Evolutionary conservation across 2,329 filamentous ascomycete genomes (phyloP).

Genomic region (Chaetomium sp.): DNA sequence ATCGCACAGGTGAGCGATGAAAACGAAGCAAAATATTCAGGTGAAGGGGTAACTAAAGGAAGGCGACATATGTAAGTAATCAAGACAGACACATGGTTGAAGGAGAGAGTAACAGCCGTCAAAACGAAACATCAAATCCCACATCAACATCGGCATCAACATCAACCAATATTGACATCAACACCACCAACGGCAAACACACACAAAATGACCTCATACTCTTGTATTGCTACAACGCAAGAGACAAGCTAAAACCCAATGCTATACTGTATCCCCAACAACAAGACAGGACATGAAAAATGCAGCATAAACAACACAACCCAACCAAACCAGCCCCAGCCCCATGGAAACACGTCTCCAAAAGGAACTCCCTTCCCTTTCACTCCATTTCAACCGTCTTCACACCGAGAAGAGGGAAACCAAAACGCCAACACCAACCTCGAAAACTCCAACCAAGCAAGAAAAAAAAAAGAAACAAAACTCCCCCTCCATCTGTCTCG

Average conservation of each 20-base stretch:
- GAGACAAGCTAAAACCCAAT: constrained; percentile 20
- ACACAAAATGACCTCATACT: constrained; percentile 12
- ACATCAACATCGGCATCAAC: background rate
- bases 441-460: background rate
- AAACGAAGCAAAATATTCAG: background rate
- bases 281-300: constrained; percentile 17
- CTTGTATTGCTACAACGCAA: constrained; percentile 24
- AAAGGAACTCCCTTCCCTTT: constrained; percentile 1
- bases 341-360: constrained; percentile 4
- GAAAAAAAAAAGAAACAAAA: background rate
- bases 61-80: background rate
- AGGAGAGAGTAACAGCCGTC: too few relatives aligned
- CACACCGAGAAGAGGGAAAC: background rate
- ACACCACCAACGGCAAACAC: background rate
- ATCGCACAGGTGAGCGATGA: background rate
- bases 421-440: constrained; percentile 14
- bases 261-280: constrained; percentile 24
- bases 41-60: background rate
- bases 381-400: background rate
- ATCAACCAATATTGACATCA: background rate
- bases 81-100: too few relatives aligned
- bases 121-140: too few relatives aligned
- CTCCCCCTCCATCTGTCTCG: background rate
- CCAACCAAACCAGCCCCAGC: background rate
- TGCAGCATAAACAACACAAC: constrained; percentile 13